A percentile compares a stretch with the other conserved stretches of the same genome.
These are phyloP conservation scores for Ogataea neopini DNA, from an alignment of 805 yeast genomes.

Conservation along the genomic window DNA sequence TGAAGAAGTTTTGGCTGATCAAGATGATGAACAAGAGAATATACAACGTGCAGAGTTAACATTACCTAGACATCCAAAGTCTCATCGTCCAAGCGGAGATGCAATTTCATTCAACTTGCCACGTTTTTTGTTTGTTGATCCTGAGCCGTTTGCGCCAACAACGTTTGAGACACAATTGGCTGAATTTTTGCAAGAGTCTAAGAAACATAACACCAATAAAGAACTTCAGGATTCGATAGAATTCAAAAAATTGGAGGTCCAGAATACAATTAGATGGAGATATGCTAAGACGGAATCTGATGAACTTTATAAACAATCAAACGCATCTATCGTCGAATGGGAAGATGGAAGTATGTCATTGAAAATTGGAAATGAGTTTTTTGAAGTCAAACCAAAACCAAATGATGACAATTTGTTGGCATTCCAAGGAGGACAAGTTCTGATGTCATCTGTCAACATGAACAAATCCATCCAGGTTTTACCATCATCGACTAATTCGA, in stretches of 20 bases:
- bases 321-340: slow-evolving; percentile 91
- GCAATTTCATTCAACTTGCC: slow-evolving; percentile 65
- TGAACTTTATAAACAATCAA: slow-evolving; percentile 80
- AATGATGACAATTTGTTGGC: slow-evolving; percentile 72
- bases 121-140: slow-evolving; percentile 76
- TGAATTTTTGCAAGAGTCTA: slow-evolving; percentile 41
- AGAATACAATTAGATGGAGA: slow-evolving; percentile 90
- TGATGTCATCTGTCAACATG: slow-evolving; percentile 67
- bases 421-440: slow-evolving; percentile 68
- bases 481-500: slow-evolving; percentile 88
- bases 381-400: slow-evolving; percentile 69
- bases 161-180: slow-evolving; percentile 48
- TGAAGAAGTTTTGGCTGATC: slow-evolving; percentile 38
- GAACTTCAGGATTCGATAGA: slow-evolving; percentile 52
- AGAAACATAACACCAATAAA: slow-evolving; percentile 44
- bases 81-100: slow-evolving; percentile 40
- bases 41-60: slow-evolving; percentile 39
- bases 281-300: slow-evolving; percentile 73
- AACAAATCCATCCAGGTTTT: slow-evolving; percentile 69
- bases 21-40: slow-evolving; percentile 33
- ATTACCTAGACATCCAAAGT: slow-evolving; percentile 53
- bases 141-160: slow-evolving; percentile 81
- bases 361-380: slow-evolving; percentile 83
- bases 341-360: slow-evolving; percentile 87
- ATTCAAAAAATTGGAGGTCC: slow-evolving; percentile 33